Percentiles rank a stretch among this genome's conserved stretches.
These are phyloP conservation scores for Orbilia brochopaga DNA, from an alignment of 2,329 filamentous ascomycete genomes.

Conservation along the genomic window DNA sequence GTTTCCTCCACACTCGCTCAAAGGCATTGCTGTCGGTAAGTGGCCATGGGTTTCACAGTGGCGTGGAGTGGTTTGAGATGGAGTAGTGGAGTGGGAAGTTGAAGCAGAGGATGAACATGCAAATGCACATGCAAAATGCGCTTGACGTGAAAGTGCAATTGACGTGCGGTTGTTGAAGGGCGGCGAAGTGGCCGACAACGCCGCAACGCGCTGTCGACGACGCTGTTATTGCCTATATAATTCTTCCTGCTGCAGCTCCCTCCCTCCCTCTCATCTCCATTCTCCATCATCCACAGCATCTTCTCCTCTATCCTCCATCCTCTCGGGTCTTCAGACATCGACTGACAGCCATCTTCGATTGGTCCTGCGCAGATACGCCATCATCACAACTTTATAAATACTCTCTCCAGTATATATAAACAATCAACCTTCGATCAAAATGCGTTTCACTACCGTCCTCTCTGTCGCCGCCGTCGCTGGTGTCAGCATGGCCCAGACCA, in stretches of 20 bases:
- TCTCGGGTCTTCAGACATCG: background rate
- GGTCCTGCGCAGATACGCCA: slow-evolving; percentile 10
- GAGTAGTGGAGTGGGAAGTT: too few species aligned
- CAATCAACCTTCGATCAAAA: slow-evolving; percentile 31
- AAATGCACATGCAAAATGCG: too few species aligned
- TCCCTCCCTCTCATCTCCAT: background rate
- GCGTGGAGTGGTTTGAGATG: too few species aligned
- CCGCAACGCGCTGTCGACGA: too few species aligned
- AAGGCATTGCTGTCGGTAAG: too few species aligned
- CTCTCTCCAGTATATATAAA: slow-evolving; percentile 20
- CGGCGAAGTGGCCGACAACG: too few species aligned
- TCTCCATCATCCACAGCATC: background rate
- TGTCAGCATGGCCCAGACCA: slow-evolving; percentile 53
- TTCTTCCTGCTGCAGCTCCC: background rate
- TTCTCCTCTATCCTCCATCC: background rate
- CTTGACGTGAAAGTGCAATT: too few species aligned
- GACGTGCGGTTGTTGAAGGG: too few species aligned
- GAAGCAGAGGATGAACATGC: too few species aligned
- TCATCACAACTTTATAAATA: too few species aligned
- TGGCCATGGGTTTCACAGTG: too few species aligned
- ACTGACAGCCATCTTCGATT: slow-evolving; percentile 12
- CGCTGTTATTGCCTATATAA: background rate
- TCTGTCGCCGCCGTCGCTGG: slow-evolving; percentile 54
- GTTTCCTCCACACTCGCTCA: background rate
- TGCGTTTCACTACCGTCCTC: slow-evolving; percentile 53